These are phyloP conservation scores for Lenwebbia sp. DNA, from an alignment of 345 rosid species.

Conservation along the genomic window DNA sequence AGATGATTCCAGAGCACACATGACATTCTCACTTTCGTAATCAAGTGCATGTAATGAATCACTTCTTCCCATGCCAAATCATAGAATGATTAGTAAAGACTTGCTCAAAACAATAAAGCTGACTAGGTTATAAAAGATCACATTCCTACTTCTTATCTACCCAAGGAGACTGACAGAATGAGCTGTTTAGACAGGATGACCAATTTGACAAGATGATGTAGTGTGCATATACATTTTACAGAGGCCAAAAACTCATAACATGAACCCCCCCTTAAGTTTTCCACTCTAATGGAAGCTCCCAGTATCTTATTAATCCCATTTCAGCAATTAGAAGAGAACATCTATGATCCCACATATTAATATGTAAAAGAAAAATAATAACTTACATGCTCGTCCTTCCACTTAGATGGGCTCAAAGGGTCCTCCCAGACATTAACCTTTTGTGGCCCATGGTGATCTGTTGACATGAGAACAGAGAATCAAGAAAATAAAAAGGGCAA, in stretches of 20 bases:
- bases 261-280: neutral
- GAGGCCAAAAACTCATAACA: neutral
- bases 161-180: neutral
- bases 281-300: neutral
- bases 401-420: conserved; percentile 78
- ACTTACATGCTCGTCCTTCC: conserved; percentile 96
- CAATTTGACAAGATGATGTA: neutral
- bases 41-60: neutral
- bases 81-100: neutral
- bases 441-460: conserved; percentile 85
- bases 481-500: neutral
- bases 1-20: neutral
- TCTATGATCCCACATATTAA: neutral
- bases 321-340: neutral
- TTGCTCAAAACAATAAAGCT: neutral
- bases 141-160: neutral
- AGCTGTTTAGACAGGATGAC: neutral
- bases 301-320: neutral
- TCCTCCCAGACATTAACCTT: conserved; percentile 75
- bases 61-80: neutral
- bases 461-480: neutral
- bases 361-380: neutral
- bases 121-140: neutral
- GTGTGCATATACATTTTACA: neutral
- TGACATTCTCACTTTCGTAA: neutral